These are phyloP conservation scores for Thelonectria blattea DNA, from an alignment of 2,329 filamentous ascomycete genomes.

Conservation along the genomic window DNA sequence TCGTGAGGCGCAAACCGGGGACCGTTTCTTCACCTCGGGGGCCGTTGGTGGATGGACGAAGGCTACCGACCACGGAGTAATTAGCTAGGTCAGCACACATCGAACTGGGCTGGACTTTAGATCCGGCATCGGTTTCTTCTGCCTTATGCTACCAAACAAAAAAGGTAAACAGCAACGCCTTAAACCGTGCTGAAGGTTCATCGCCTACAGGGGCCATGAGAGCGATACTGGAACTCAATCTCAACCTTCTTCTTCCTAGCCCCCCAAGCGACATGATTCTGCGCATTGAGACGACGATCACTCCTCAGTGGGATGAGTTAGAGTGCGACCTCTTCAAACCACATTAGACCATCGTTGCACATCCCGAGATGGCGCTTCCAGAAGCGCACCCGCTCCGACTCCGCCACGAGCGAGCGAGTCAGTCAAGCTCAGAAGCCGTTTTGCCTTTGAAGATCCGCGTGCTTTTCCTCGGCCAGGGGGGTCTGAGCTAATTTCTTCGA, in stretches of 20 bases:
- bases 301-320: background rate
- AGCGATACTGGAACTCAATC: background rate
- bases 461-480: background rate
- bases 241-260: background rate
- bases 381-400: background rate
- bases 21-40: background rate
- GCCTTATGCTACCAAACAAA: too few relatives aligned
- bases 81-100: too few relatives aligned
- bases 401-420: background rate
- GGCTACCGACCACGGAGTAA: too few relatives aligned
- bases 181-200: background rate
- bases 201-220: background rate
- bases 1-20: background rate
- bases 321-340: background rate
- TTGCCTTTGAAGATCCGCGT: background rate
- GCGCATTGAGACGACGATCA: background rate
- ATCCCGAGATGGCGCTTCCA: background rate
- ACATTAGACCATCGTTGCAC: background rate
- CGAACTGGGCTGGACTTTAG: too few relatives aligned
- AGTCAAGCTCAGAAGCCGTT: background rate
- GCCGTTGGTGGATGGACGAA: too few relatives aligned
- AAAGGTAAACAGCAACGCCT: too few relatives aligned
- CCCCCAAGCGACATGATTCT: background rate
- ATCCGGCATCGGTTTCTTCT: background rate
- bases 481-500: too few relatives aligned